phyloP scores from a whole-genome alignment of 140 eudicot genomes.

The Cichorium intybus region DNA sequence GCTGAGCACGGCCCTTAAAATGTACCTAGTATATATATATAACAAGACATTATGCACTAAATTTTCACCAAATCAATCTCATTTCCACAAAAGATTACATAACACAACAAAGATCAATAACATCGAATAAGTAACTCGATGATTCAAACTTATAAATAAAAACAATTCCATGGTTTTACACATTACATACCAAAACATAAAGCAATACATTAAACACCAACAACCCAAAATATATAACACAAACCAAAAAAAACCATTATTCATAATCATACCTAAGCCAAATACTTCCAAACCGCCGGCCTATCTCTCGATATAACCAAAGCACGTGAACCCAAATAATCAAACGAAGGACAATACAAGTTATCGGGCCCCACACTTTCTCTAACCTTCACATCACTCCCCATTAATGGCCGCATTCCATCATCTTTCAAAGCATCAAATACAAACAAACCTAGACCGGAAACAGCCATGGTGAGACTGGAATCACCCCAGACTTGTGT shows the following conservation, averaged over 20 bases:
- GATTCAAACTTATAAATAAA: background rate
- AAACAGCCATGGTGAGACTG: constrained; percentile 66
- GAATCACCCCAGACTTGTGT: constrained; percentile 98
- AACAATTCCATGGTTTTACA: constrained; percentile 6
- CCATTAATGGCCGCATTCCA: constrained; percentile 27
- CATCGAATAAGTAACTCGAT: background rate
- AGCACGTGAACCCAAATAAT: constrained; percentile 65
- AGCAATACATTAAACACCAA: constrained; percentile 15
- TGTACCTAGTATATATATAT: too few relatives aligned
- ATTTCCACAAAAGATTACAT: too few relatives aligned
- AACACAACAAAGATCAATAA: background rate
- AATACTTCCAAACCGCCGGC: constrained; percentile 79
- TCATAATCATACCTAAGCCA: constrained; percentile 38
- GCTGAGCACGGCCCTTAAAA: too few relatives aligned
- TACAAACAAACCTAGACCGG: constrained; percentile 70
- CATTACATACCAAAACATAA: constrained; percentile 17
- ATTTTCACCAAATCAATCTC: too few relatives aligned
- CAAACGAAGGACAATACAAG: constrained; percentile 83
- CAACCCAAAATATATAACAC: constrained; percentile 26
- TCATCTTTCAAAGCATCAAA: constrained; percentile 66
- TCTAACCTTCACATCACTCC: constrained; percentile 42
- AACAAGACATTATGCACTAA: too few relatives aligned
- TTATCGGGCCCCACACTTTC: constrained; percentile 81
- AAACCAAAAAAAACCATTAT: constrained; percentile 6
- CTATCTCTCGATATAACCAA: constrained; percentile 88